phyloP scores from a whole-genome alignment of 768 basidiomycete species.

The Suillus clintonianus region DNA sequence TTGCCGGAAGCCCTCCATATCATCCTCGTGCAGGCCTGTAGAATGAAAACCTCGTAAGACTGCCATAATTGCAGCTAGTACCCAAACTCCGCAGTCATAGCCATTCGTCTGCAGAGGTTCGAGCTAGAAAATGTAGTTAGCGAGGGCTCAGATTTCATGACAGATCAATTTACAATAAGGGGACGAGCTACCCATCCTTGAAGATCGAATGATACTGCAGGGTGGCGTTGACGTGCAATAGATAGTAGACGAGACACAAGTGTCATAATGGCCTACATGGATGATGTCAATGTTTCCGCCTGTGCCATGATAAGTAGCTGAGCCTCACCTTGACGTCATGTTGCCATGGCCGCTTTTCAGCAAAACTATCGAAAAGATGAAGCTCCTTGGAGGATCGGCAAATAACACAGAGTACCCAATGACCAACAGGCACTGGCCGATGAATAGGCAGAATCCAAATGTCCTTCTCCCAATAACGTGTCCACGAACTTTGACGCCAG shows the following conservation, averaged over 20 bases:
- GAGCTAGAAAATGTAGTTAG: background rate
- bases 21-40: background rate
- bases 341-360: background rate
- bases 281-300: background rate
- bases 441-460: constrained; percentile 35
- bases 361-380: background rate
- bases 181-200: background rate
- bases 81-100: background rate
- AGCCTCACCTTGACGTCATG: background rate
- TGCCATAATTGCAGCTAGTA: background rate
- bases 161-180: background rate
- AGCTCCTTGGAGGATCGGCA: background rate
- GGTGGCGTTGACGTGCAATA: background rate
- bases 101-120: background rate
- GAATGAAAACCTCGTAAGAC: background rate
- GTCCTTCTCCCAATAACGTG: constrained; percentile 28
- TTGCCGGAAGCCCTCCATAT: background rate
- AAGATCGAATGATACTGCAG: background rate
- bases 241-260: background rate
- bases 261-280: background rate
- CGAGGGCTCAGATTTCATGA: background rate
- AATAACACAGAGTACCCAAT: background rate
- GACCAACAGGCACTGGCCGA: background rate
- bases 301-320: background rate
- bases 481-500: constrained; percentile 16